Evolutionary conservation across 176 grass and related monocot genomes (phyloP).

Genomic region (Pontederia crassipes): DNA sequence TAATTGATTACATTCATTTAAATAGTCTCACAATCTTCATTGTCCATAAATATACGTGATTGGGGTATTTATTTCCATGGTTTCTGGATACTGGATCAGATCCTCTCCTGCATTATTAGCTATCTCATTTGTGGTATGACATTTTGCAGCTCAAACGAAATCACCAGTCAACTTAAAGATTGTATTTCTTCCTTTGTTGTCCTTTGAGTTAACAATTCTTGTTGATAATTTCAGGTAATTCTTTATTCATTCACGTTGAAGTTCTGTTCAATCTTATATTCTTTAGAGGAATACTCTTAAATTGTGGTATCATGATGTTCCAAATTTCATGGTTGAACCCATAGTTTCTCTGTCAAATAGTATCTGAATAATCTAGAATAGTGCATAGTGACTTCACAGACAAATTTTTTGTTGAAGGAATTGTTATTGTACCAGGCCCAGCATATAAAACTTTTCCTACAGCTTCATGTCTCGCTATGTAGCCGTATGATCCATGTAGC

Average conservation of each 20-base stretch:
- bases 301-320: background rate
- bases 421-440: too few relatives aligned
- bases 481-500: too few relatives aligned
- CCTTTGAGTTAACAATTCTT: too few relatives aligned
- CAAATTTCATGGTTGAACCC: background rate
- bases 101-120: background rate
- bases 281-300: background rate
- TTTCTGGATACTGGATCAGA: background rate
- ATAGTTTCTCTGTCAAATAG: too few relatives aligned
- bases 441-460: too few relatives aligned
- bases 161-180: constrained; percentile 48
- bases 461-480: too few relatives aligned
- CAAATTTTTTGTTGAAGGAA: too few relatives aligned
- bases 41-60: background rate
- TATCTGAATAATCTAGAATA: too few relatives aligned
- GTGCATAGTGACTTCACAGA: too few relatives aligned
- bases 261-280: background rate
- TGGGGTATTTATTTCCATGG: background rate
- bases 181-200: constrained; percentile 21
- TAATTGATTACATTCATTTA: background rate
- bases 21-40: too few relatives aligned
- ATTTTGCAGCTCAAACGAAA: constrained; percentile 27
- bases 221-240: constrained; percentile 52
- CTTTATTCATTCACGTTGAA: background rate
- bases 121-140: background rate